Conservation (phyloP, 2,329 filamentous ascomycete species). For the Colletotrichum caudatum region DNA sequence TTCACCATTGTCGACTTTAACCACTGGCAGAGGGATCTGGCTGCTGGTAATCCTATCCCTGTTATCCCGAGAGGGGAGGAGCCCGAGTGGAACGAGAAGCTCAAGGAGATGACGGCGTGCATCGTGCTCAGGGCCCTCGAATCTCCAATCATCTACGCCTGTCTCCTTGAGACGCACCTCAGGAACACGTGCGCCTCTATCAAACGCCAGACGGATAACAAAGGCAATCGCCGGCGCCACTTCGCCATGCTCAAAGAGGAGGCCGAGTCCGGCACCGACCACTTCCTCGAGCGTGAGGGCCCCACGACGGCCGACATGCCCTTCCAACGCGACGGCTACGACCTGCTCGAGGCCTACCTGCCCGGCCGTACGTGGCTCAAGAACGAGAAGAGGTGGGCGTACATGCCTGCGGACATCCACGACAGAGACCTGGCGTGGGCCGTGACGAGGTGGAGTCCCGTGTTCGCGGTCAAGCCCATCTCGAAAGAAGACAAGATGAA, state of each 20-base stretch:
- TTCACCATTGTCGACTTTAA: constrained; percentile 67
- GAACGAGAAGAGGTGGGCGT: constrained; percentile 61
- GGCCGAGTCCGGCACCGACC: constrained; percentile 58
- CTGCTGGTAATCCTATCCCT: constrained; percentile 64
- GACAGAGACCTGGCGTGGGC: constrained; percentile 51
- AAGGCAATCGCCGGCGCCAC: constrained; percentile 58
- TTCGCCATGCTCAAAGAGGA: constrained; percentile 54
- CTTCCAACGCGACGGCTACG: constrained; percentile 68
- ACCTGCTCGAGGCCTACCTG: constrained; percentile 68
- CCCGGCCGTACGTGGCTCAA: constrained; percentile 67
- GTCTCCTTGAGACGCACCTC: constrained; percentile 50
- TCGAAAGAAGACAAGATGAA: too few relatives aligned
- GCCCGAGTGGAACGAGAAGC: constrained; percentile 62
- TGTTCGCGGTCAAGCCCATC: too few relatives aligned
- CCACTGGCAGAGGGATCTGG: constrained; percentile 65
- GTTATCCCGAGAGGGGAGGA: constrained; percentile 60
- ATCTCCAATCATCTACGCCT: constrained; percentile 63
- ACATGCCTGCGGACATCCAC: constrained; percentile 56
- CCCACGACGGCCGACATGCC: constrained; percentile 65
- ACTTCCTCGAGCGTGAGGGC: constrained; percentile 63
- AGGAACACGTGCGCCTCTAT: constrained; percentile 48
- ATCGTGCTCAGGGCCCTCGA: constrained; percentile 60
- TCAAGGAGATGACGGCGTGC: constrained; percentile 57
- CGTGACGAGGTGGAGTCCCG: constrained; percentile 15
- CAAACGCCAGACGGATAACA: constrained; percentile 58